phyloP scores from a whole-genome alignment of 768 basidiomycete genomes.

The Boletus patriciae region DNA sequence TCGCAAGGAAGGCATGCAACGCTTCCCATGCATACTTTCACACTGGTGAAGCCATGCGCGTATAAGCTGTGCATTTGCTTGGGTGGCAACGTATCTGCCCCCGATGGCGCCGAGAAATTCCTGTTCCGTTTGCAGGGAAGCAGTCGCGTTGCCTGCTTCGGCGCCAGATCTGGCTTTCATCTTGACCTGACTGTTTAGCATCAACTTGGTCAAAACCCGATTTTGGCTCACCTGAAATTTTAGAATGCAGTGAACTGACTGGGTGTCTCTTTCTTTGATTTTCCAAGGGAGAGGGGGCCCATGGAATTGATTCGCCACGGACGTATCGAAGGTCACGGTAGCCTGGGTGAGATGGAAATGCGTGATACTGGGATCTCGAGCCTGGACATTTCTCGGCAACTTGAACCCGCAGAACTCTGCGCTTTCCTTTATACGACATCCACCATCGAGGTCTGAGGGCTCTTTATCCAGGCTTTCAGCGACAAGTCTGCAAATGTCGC shows the following conservation, averaged over 20 bases:
- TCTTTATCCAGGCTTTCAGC: conserved; percentile 13
- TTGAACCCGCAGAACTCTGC: conserved; percentile 6
- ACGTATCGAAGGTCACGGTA: background rate
- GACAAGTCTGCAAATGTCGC: conserved; percentile 15
- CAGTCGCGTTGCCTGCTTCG: background rate
- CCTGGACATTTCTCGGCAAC: background rate
- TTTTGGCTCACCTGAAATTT: conserved; percentile 4
- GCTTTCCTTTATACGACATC: background rate
- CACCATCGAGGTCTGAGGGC: conserved; percentile 4
- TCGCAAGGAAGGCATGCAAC: conserved; percentile 2
- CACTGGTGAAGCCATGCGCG: conserved; percentile 15
- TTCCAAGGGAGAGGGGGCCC: conserved; percentile 17
- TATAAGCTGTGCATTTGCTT: conserved; percentile 10
- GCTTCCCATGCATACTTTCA: conserved; percentile 11
- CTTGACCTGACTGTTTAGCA: background rate
- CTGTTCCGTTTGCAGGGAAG: background rate
- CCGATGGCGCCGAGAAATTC: conserved; percentile 3
- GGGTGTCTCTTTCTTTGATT: background rate
- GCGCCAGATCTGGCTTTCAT: background rate
- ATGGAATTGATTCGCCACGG: background rate
- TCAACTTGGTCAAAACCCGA: background rate
- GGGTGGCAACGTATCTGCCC: conserved; percentile 6
- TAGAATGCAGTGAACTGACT: background rate
- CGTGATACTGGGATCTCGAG: conserved; percentile 2
- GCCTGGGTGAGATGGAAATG: conserved; percentile 18